Conservation (phyloP, 768 basidiomycete species). For the Punctularia strigosozonata region DNA sequence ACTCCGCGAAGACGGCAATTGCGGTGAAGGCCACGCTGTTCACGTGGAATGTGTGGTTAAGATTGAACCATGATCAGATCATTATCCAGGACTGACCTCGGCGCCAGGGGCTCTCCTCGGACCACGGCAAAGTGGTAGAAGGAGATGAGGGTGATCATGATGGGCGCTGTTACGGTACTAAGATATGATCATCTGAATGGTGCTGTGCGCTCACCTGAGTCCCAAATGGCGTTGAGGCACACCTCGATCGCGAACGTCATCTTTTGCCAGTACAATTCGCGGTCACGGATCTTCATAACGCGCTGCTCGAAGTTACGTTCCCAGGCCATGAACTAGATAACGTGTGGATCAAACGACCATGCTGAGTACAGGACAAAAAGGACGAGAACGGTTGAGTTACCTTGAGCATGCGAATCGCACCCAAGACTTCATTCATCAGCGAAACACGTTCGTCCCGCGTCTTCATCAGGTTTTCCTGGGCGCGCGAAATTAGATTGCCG, state of each 20-base stretch:
- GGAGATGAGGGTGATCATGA: conserved; percentile 37
- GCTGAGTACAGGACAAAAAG: neutral
- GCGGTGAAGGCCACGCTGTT: conserved; percentile 3
- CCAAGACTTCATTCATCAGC: conserved; percentile 86
- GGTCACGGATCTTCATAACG: conserved; percentile 61
- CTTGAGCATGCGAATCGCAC: conserved; percentile 87
- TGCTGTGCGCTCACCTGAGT: conserved; percentile 5
- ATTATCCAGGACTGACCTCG: conserved; percentile 15
- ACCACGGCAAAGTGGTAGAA: conserved; percentile 61
- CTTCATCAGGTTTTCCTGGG: conserved; percentile 86
- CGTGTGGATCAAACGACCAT: neutral
- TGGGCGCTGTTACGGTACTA: conserved; percentile 23
- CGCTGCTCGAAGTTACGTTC: conserved; percentile 80
- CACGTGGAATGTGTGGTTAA: conserved; percentile 28
- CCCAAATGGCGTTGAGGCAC: conserved; percentile 34
- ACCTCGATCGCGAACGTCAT: conserved; percentile 84
- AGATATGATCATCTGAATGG: neutral
- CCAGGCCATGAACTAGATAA: conserved; percentile 80
- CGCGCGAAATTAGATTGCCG: conserved; percentile 63
- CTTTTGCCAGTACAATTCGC: conserved; percentile 76
- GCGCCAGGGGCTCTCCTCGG: conserved; percentile 56
- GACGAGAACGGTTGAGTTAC: conserved; percentile 11
- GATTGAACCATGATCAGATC: neutral
- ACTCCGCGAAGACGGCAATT: conserved; percentile 64
- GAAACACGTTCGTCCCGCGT: conserved; percentile 82